Evolutionary conservation across 2,329 filamentous ascomycete genomes (phyloP).

Genomic region (Daldinia sp.): DNA sequence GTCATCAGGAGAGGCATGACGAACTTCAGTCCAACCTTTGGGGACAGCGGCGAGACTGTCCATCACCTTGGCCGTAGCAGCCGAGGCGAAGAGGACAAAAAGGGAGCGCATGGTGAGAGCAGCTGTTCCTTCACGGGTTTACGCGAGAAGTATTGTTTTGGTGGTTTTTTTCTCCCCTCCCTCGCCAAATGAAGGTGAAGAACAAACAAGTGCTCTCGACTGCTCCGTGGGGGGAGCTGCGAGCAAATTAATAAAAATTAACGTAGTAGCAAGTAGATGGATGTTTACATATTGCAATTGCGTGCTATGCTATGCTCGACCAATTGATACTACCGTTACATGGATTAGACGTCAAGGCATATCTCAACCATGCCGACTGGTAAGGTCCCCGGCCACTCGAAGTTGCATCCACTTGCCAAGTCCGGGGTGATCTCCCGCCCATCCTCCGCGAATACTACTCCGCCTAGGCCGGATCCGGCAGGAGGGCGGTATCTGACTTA

Average conservation of each 20-base stretch:
- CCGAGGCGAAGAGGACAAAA: slow-evolving; percentile 41
- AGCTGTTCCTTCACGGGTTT: slow-evolving; percentile 11
- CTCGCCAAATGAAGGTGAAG: slow-evolving; percentile 25
- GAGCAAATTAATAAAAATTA: slow-evolving; percentile 32
- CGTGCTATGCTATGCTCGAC: slow-evolving; percentile 20
- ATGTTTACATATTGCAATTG: slow-evolving; percentile 32
- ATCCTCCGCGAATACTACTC: slow-evolving; percentile 30
- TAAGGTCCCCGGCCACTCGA: slow-evolving; percentile 31
- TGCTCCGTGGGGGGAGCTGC: slow-evolving; percentile 17
- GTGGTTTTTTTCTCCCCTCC: background rate
- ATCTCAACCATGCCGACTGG: slow-evolving; percentile 14
- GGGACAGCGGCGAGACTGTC: slow-evolving; percentile 41
- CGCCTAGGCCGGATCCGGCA: slow-evolving; percentile 39
- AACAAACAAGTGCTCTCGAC: slow-evolving; percentile 3
- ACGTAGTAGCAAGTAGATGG: slow-evolving; percentile 19
- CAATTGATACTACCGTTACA: slow-evolving; percentile 28
- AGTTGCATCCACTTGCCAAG: slow-evolving; percentile 40
- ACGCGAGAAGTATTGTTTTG: slow-evolving; percentile 10
- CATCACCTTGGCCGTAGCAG: slow-evolving; percentile 44
- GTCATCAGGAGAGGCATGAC: slow-evolving; percentile 38
- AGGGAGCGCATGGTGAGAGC: slow-evolving; percentile 39
- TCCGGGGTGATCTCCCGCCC: slow-evolving; percentile 42
- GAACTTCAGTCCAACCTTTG: slow-evolving; percentile 42
- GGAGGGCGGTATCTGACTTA: slow-evolving; percentile 33
- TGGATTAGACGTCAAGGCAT: slow-evolving; percentile 12